phyloP scores from a whole-genome alignment of 1,284 basidiomycete genomes.

The Crucibulum parvulum region DNA sequence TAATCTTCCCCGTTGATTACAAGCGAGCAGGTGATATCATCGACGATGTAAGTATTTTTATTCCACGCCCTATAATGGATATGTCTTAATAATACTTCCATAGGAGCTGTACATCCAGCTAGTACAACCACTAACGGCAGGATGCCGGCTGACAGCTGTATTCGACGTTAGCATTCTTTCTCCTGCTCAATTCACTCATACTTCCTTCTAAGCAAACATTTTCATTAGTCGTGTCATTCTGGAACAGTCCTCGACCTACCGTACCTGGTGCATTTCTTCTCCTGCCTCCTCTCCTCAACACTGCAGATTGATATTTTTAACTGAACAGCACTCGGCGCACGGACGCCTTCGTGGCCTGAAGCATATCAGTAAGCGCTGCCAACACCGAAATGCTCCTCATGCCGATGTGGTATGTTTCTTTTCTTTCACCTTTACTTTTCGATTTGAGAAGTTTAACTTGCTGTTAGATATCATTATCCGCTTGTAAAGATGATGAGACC shows the following conservation, averaged over 20 bases:
- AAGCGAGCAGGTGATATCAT: neutral
- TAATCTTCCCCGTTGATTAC: constrained; percentile 1
- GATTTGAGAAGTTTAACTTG: neutral
- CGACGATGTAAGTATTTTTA: neutral
- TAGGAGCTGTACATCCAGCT: neutral
- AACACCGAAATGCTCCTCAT: neutral
- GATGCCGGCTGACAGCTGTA: constrained; percentile 2
- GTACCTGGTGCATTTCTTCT: neutral
- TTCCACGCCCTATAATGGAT: neutral
- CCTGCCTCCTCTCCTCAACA: neutral
- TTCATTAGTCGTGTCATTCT: constrained; percentile 2
- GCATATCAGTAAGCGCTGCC: neutral
- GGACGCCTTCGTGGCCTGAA: neutral
- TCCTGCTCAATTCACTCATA: neutral
- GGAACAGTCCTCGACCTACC: constrained; percentile 3
- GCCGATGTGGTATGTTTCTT: constrained; percentile 2
- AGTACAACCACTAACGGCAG: neutral
- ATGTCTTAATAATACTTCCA: neutral
- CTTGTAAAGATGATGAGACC: constrained; percentile 34
- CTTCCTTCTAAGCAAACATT: neutral
- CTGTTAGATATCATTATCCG: constrained; percentile 29
- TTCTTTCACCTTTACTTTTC: neutral
- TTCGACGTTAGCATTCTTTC: neutral
- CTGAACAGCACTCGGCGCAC: neutral
- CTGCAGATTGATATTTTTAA: neutral